Conservation (phyloP, 305 asterid species). For the Fraxinus ornus region DNA sequence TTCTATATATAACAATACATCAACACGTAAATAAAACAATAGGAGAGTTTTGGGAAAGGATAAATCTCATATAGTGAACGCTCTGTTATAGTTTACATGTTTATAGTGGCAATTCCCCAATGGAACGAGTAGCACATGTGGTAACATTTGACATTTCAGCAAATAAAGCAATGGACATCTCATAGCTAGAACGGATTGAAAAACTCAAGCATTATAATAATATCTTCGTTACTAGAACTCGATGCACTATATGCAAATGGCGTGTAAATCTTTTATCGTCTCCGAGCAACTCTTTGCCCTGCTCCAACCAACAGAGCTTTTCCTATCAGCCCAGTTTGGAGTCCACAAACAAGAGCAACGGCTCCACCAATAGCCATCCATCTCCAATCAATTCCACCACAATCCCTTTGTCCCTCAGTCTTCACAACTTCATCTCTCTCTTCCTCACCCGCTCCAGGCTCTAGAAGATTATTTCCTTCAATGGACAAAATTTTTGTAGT, state of each 20-base stretch:
- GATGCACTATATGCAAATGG: not conserved
- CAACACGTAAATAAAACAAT: not conserved
- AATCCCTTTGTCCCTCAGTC: conserved; percentile 22
- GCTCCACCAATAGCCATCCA: conserved; percentile 85
- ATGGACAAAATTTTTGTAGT: conserved; percentile 36
- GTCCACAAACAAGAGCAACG: conserved; percentile 64
- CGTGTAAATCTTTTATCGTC: conserved; percentile 19
- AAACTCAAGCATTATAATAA: not conserved
- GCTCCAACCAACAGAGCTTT: conserved; percentile 66
- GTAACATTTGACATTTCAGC: not conserved
- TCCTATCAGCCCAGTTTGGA: conserved; percentile 69
- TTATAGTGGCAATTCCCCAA: not conserved
- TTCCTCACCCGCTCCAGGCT: conserved; percentile 29
- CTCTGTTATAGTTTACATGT: not conserved
- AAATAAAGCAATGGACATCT: not conserved
- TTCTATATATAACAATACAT: not conserved
- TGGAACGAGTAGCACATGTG: not conserved
- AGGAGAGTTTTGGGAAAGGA: not conserved
- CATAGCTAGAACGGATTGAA: not conserved
- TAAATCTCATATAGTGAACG: not conserved
- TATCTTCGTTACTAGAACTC: not conserved
- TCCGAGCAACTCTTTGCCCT: conserved; percentile 66
- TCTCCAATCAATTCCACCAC: conserved; percentile 63
- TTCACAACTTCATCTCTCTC: conserved; percentile 33
- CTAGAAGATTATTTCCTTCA: conserved; percentile 27